These are phyloP conservation scores for Platanthera zijinensis DNA, from an alignment of 106 monocot genomes.

Conservation along the genomic window DNA sequence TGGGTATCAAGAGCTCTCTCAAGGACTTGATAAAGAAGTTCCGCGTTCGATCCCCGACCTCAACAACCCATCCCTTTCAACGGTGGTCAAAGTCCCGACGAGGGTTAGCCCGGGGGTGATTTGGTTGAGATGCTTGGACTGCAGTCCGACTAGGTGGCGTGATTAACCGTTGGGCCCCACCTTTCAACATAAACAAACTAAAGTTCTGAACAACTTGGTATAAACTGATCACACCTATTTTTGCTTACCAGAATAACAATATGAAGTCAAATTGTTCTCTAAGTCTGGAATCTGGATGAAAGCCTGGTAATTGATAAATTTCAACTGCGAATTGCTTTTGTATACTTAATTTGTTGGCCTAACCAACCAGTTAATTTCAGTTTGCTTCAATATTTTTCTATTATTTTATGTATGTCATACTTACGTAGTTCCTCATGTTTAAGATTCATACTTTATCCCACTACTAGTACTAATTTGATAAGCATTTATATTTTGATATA, in stretches of 20 bases:
- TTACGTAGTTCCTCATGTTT: background rate
- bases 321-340: background rate
- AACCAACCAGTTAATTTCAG: background rate
- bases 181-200: background rate
- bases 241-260: constrained; percentile 2
- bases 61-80: too few species aligned
- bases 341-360: background rate
- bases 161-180: too few species aligned
- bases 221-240: too few species aligned
- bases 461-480: background rate
- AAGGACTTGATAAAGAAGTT: too few species aligned
- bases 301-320: background rate
- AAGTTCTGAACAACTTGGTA: background rate
- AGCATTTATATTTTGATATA: background rate
- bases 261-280: background rate
- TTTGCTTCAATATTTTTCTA: background rate
- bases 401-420: background rate
- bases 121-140: too few species aligned
- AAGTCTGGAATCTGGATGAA: background rate
- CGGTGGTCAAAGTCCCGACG: too few species aligned
- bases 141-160: too few species aligned
- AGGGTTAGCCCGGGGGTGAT: too few species aligned
- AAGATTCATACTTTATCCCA: background rate
- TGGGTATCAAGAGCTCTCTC: too few species aligned
- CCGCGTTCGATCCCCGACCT: too few species aligned